Evolutionary conservation across 1,284 basidiomycete species (phyloP), one percentile per base, ranked within the genome.

Genomic region (Boletus albobrunnescens): DNA sequence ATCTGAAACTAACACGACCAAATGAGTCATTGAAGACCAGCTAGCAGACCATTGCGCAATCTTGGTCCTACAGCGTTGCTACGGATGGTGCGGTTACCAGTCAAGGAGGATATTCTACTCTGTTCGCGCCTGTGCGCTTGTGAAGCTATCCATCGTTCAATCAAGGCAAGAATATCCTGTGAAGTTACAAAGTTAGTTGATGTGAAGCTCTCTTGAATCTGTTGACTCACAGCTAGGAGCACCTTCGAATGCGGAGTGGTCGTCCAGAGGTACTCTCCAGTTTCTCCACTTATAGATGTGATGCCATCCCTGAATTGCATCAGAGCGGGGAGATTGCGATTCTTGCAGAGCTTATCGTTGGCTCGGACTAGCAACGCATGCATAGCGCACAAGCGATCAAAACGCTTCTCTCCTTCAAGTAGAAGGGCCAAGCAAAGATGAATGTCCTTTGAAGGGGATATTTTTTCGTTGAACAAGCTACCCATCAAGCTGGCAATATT

Each of bases 331-430:
- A 55, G 41, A 41, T 63, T 51, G 24, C 53, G 60, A n/a, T 22
- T 51, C 36, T 67, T 65, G 57, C 66, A 68, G n/a, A 64, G 35
- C 46, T 60, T 67, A 44, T 64, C 61, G 43, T 67, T 64, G 28
- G 65, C 54, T 42, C 55, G 59, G 23, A 46, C 23, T 33, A 64
- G 37, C 31, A 64, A 12, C 1, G 63, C 66, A 9, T 63, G 64
- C 48, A 67, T 65, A 6, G 61, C 64, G 26, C 56, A 55, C 41
- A 64, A 33, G 12, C 60, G 63, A 17, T 56, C 59, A 23, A 58
- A 49, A 26, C 48, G 16, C 26, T 51, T 54, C 20, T 50, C 50
- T 28, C 60, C 62, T 13, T 52, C 47, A 14, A 46, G 17, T 0
- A 70, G 49, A 10, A 58, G 36, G 16, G 44, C 44, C 33, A 71